Evolutionary conservation across 345 rosid species (phyloP).

Genomic region (Populus simonii): DNA sequence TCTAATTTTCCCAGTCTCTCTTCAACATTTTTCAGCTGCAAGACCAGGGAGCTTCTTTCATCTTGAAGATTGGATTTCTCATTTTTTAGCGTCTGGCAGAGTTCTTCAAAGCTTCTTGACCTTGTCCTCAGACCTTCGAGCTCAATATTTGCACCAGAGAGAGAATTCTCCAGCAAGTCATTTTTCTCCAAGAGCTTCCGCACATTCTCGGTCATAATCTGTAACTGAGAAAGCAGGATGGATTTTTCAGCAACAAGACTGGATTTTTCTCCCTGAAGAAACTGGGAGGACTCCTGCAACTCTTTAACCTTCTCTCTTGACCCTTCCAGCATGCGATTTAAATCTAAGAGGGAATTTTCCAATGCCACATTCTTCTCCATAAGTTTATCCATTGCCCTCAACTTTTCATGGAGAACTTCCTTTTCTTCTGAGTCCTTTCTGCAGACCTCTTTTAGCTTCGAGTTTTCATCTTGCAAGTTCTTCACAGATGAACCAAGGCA

Average conservation of each 20-base stretch:
- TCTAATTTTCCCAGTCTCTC: slow-evolving; percentile 58
- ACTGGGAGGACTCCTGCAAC: slow-evolving; percentile 53
- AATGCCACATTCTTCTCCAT: slow-evolving; percentile 48
- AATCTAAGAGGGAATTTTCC: slow-evolving; percentile 23
- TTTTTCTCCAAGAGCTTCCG: slow-evolving; percentile 30
- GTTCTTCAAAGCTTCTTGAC: slow-evolving; percentile 28
- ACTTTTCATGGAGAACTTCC: slow-evolving; percentile 39
- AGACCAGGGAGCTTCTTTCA: slow-evolving; percentile 25
- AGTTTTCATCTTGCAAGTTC: slow-evolving; percentile 28
- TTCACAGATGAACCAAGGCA: slow-evolving; percentile 20
- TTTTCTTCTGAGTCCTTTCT: slow-evolving; percentile 22
- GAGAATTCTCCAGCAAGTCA: slow-evolving; percentile 24
- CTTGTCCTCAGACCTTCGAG: slow-evolving; percentile 25
- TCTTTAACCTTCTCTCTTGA: slow-evolving; percentile 23
- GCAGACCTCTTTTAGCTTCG: slow-evolving; percentile 19
- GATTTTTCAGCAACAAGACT: slow-evolving; percentile 37
- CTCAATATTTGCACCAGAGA: slow-evolving; percentile 24
- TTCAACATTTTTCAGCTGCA: slow-evolving; percentile 32
- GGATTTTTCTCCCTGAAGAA: slow-evolving; percentile 42
- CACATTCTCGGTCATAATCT: slow-evolving; percentile 50
- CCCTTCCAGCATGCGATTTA: slow-evolving; percentile 22
- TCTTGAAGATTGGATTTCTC: slow-evolving; percentile 22
- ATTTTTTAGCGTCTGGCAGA: slow-evolving; percentile 25
- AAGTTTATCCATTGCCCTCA: slow-evolving; percentile 50
- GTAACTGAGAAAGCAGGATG: slow-evolving; percentile 74